These are phyloP conservation scores for Tausonia pullulans DNA, from an alignment of 1,284 basidiomycete genomes.

Conservation along the genomic window DNA sequence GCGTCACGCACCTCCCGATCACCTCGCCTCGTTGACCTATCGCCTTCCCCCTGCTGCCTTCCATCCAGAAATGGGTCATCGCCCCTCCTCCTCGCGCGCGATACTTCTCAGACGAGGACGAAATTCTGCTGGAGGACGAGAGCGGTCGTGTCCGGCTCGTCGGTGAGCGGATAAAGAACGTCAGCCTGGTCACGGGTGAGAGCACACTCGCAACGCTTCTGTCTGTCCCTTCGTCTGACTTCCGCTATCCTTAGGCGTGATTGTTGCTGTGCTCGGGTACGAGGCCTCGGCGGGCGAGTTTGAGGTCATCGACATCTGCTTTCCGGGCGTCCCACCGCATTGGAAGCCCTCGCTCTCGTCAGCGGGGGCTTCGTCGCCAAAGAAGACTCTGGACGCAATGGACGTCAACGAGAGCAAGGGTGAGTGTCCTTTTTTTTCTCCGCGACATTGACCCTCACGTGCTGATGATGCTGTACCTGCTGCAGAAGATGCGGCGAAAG, in stretches of 20 bases:
- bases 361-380: constrained; percentile 28
- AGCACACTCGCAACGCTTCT: not conserved
- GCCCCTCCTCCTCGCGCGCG: constrained; percentile 64
- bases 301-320: constrained; percentile 84
- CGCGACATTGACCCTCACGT: not conserved
- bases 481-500: constrained; percentile 13
- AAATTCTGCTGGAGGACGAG: constrained; percentile 87
- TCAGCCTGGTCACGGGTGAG: constrained; percentile 58
- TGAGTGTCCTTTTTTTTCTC: constrained; percentile 18
- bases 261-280: constrained; percentile 76
- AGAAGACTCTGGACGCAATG: constrained; percentile 31
- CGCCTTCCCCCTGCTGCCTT: constrained; percentile 7
- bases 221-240: not conserved
- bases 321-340: constrained; percentile 66
- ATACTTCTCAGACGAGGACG: constrained; percentile 66
- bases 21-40: not conserved
- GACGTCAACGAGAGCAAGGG: constrained; percentile 39
- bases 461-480: too few relatives aligned
- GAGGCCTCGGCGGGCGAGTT: constrained; percentile 86
- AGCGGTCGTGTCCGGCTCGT: constrained; percentile 81
- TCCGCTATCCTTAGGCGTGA: constrained; percentile 46
- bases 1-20: not conserved
- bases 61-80: constrained; percentile 67
- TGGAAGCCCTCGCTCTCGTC: constrained; percentile 18
- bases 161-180: constrained; percentile 44